Evolutionary conservation across 768 basidiomycete genomes (phyloP), one percentile per base, ranked within the genome.

Genomic region (Pisolithus marmoratus): DNA sequence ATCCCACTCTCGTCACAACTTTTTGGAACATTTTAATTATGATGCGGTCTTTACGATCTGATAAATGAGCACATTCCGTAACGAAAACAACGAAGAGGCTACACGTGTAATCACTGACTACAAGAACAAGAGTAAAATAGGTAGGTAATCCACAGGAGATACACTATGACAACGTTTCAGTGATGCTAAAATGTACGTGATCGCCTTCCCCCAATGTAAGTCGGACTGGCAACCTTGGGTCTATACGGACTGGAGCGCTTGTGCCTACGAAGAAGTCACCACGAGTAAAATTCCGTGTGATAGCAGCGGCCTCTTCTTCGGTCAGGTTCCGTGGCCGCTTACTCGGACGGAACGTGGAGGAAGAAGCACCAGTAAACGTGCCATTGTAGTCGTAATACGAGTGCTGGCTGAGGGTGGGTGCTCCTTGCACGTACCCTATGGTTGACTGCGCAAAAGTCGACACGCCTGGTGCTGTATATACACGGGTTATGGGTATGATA

Each of bases 221-320:
- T 54, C 85, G 74, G 54, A 90, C 88, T 14, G 88, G 86, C 40
- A 90, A 69, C 49, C 87, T 81, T 20, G 87, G 86, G 63, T 90
- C 88, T 68, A 90, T 90, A 59, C 86, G 81, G 42, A 90, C 85
- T 8, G 88, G 88, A 2, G 87, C 88, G 58, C 84, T 88, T 36
- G 75, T 81, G 50, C 87, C 88, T 48, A 90, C 84, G 60, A 82
- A 90, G 65, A 90, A 90, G 63, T 90, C 87, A 4, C 88, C 88
- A 48, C 88, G 80, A 55, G 74, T 84, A 59, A 87, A 90, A 60
- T 87, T 88, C 65, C 87, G 80, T 1, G 87, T 87, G 70, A 90
- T 90, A 29, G 87, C 87, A 11, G 86, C 85, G 2, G 88, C 79
- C 65, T 90, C 88, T 55, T 90, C 87, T 58, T 90, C 88, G 2